A percentile compares a stretch with the other conserved stretches of the same genome.
phyloP scores from a whole-genome alignment of 192 early-diverging fungal species.

The Coemansia sp. region DNA sequence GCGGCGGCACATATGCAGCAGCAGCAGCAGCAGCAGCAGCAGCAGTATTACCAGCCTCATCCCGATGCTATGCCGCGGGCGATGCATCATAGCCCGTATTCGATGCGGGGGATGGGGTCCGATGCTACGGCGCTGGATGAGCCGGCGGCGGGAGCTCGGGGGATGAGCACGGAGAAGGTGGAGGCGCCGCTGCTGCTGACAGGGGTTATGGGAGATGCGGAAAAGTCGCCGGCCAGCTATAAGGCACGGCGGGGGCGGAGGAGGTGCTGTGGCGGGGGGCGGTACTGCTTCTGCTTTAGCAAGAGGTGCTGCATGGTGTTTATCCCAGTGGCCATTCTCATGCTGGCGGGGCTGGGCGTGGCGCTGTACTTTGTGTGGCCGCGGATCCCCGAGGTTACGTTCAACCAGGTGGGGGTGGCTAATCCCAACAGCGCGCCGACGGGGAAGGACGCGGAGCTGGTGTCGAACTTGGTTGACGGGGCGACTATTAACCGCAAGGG shows the following conservation, averaged over 20 bases:
- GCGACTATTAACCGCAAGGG: constrained; percentile 44
- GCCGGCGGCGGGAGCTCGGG: neutral
- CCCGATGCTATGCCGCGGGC: neutral
- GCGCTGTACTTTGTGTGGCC: constrained; percentile 55
- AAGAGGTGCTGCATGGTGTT: constrained; percentile 46
- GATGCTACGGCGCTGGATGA: constrained; percentile 13
- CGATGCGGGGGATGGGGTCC: constrained; percentile 6
- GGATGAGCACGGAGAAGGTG: constrained; percentile 1
- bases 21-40: too few species aligned
- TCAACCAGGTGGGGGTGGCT: constrained; percentile 35
- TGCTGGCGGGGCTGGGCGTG: constrained; percentile 47
- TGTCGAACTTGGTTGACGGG: constrained; percentile 26
- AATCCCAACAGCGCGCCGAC: neutral
- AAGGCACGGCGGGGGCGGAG: constrained; percentile 12
- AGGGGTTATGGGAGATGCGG: constrained; percentile 1
- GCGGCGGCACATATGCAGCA: constrained; percentile 1
- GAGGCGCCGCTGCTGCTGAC: constrained; percentile 8
- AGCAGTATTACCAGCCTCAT: neutral
- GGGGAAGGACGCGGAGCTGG: neutral
- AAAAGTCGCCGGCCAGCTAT: constrained; percentile 20
- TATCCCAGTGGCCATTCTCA: constrained; percentile 32
- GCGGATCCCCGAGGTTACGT: constrained; percentile 44
- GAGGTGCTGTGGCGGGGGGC: constrained; percentile 47
- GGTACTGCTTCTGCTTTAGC: constrained; percentile 55
- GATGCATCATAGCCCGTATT: neutral